Base-by-base conservation (phyloP, 164 flowering plant species). In the Dillenia suffruticosa region DNA sequence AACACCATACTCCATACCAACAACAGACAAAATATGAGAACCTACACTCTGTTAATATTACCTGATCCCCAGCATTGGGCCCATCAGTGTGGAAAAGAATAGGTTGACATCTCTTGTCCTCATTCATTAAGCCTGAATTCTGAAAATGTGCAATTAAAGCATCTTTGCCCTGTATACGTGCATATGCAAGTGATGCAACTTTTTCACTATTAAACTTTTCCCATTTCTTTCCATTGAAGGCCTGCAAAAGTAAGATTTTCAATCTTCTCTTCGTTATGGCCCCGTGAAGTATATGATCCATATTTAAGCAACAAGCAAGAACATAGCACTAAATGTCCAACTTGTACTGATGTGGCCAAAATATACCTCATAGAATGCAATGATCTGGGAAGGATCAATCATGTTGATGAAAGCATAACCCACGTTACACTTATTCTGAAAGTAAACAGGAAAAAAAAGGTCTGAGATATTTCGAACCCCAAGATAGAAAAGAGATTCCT, bases 191-290 rank as follows among this genome's bases (percentile, higher is more conserved):
- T 51, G 86, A 75, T 58, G 92, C 97, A 59, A 90, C 94, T 80
- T 90, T 90, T 64, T 86, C 97, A 66, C 97, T 88, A 65, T 88
- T 90, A 77, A 90, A 90, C 72, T 90, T 90, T 76, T 90, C 97
- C 97, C 97, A 90, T 61, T 82, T 90, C 63, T 86, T 88, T 2
- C 97, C 97, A 72, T 89, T 76, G 62, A 89, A 89, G 61, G 92
- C 77, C 96, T 89, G 84, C 70, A 66, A 32, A 63, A 17, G 47
- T 9, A 58, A 1, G 14, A 59, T 15, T 12, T 54, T 32, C 46
- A 19, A 4, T 6, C 7, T 32, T 32, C 40, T 32, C 40, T 32
- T 32, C 0, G 40, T 32, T 32, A 32, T 32, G 40, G 40, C 40
- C 40, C 40, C 5, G 7, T 32, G 40, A 32, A 32, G 40, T 32